Base-by-base conservation (phyloP, 1,139 yeast genomes). In the Blastobotrys petasosporus region DNA sequence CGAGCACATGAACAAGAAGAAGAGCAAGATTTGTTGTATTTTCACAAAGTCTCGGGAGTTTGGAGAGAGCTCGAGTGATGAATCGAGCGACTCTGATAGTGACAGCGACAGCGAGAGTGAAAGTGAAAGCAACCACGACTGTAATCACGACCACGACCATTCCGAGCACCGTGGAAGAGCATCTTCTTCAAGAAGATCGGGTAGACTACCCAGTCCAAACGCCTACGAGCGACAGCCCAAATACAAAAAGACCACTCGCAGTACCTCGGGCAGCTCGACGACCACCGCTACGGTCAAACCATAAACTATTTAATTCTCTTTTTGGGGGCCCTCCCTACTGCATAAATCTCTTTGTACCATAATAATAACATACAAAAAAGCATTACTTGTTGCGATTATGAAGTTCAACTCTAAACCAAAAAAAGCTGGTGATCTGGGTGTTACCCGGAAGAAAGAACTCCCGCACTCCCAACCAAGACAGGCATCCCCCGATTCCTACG, bases 1-100 rank as follows among this genome's bases (percentile, higher is more conserved):
- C 61, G 98, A 90, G 65, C 69, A 84, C 61, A 72, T 92, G 84
- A 77, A 82, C 59, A 85, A 78, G 69, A 90, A 90, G 68, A 88
- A 87, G 63, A 78, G 95, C 15, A 92, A 90, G 65, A 82, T 90
- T n/a, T 92, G 98, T 62, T 90, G 98, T 57, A 90, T 92, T 17
- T 92, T 83, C 68, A 95, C 87, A 60, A 95, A 95, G 2, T 83
- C 82, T 42, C 71, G 79, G 31, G 83, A 79, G 55, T 83, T 81
- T 58, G 92, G 79, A 32, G 85, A 79, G 50, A 79, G 74, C 43
- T 74, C 75, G 13, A 70, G 67, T 13, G 73, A 68, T 17, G 67
- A 60, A 10, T 63, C 70, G 41, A 65, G 69, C 39, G 56, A 50
- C 15, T 51, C 70, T 49, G 76, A 71, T 44, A 65, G 72, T n/a